Evolutionary conservation across 176 grass and related monocot genomes (phyloP), one percentile per base, ranked within the genome.

Genomic region (Triticum urartu): DNA sequence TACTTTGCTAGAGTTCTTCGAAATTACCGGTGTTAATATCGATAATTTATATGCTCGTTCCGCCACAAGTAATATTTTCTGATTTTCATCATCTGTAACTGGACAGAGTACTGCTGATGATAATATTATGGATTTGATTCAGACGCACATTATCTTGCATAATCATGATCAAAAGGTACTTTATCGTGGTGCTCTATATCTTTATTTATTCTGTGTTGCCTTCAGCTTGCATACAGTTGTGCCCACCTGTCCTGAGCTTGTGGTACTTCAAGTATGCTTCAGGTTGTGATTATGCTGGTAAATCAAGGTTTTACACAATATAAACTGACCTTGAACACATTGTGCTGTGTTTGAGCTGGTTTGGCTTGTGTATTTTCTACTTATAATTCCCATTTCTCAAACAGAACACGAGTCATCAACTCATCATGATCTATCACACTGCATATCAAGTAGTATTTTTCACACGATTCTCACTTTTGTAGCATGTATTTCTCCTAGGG

Each of bases 91-190:
- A 65, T 89, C 80, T 89, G 14, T 80, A 79, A 68, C 40, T 91
- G 82, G 13, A 33, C 83, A 99, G 97, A 87, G 79, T 93, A 79
- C 87, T 80, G 82, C 21, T 68, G 90, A 90, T 90, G 97, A 90
- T 81, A 89, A 91, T 64, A 90, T 97, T 43, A 84, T 94, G 72
- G 92, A 93, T 85, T 89, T 96, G 65, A 88, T 99, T 89, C 90
- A 90, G 83, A 89, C 79, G 72, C 94, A 94, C 70, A 91, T 99
- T 35, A 79, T 94, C 52, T 92, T 87, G 58, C 87, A 93, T 76
- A 93, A 85, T 79, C 84, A 91, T 88, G 90, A 88, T 72, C 90
- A 97, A 24, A 87, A 98, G 97, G 97, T 99, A 97, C 43, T 83
- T 80, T 26, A 26, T 47, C 80, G 18, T 39, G 35, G 8, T 35